Evolutionary conservation across 768 basidiomycete genomes (phyloP).

Genomic region (Kwoniella heveanensis): DNA sequence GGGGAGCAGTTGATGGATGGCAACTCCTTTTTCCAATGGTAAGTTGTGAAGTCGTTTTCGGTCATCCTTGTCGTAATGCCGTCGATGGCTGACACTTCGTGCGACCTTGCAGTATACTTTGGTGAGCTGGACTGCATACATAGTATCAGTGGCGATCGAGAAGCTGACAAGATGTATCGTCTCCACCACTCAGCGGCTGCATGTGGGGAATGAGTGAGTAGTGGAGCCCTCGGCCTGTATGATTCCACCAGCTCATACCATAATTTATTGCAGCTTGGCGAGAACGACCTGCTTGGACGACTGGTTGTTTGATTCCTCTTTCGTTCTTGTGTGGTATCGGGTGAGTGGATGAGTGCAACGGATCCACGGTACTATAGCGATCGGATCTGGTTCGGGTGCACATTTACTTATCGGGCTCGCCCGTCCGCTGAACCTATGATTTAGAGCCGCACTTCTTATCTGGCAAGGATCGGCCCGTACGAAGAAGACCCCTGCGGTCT

Average conservation of each 20-base stretch:
- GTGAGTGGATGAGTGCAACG: slow-evolving; percentile 16
- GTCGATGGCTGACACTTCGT: background rate
- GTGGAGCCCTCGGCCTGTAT: background rate
- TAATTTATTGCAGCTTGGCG: slow-evolving; percentile 32
- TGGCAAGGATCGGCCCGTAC: slow-evolving; percentile 63
- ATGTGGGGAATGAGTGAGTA: slow-evolving; percentile 72
- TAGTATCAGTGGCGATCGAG: background rate
- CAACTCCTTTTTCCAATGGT: slow-evolving; percentile 78
- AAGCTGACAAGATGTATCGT: slow-evolving; percentile 5
- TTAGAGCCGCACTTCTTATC: slow-evolving; percentile 67
- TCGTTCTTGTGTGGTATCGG: slow-evolving; percentile 76
- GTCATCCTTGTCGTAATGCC: background rate
- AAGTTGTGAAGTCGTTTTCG: slow-evolving; percentile 10
- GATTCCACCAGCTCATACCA: background rate
- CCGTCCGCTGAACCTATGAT: background rate
- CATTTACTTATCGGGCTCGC: background rate
- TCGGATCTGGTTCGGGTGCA: no score
- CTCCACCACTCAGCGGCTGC: slow-evolving; percentile 62
- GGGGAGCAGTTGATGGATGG: slow-evolving; percentile 51
- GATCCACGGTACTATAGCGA: no score
- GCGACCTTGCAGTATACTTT: slow-evolving; percentile 36
- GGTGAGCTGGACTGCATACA: slow-evolving; percentile 38
- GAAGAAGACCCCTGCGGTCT: slow-evolving; percentile 48
- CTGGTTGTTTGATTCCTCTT: slow-evolving; percentile 67
- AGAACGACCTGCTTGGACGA: slow-evolving; percentile 58